These are phyloP conservation scores for Gamarada debralockiae DNA, from an alignment of 495 filamentous ascomycete genomes.

Conservation along the genomic window DNA sequence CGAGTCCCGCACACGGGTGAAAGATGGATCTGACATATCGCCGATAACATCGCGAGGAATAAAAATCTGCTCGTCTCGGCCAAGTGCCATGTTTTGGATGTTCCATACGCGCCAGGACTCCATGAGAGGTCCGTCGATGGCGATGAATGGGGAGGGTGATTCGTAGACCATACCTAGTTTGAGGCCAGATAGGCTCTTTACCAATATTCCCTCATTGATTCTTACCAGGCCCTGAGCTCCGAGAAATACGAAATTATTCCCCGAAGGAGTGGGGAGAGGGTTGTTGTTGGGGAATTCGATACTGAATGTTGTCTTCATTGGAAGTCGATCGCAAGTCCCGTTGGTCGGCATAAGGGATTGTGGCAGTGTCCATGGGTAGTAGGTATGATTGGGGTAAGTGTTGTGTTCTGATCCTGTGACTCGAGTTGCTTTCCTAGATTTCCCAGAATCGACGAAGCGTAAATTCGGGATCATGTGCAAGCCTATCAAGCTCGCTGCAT, in stretches of 20 bases:
- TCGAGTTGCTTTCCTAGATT: neutral
- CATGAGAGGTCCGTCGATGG: constrained; percentile 20
- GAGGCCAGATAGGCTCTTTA: constrained; percentile 75
- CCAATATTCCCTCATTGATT: constrained; percentile 63
- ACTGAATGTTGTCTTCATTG: constrained; percentile 26
- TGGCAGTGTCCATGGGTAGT: constrained; percentile 91
- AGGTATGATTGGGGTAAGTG: constrained; percentile 61
- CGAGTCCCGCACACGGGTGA: constrained; percentile 71
- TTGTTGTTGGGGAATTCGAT: constrained; percentile 24
- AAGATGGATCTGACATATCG: constrained; percentile 76
- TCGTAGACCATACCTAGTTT: constrained; percentile 79
- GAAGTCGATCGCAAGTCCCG: constrained; percentile 65
- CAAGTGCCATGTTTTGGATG: constrained; percentile 75
- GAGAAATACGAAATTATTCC: constrained; percentile 52
- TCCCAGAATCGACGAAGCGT: constrained; percentile 26
- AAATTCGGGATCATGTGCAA: constrained; percentile 69
- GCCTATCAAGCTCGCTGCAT: constrained; percentile 81
- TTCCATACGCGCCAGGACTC: constrained; percentile 67
- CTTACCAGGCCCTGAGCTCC: constrained; percentile 44
- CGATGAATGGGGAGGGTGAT: constrained; percentile 17
- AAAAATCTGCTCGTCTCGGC: constrained; percentile 86
- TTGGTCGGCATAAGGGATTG: constrained; percentile 66
- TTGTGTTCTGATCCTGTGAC: constrained; percentile 27
- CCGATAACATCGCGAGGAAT: constrained; percentile 72
- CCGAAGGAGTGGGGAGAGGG: constrained; percentile 1